A percentile compares a stretch with the other conserved stretches of the same genome.
These are phyloP conservation scores for Ogataea ramenticola DNA, from an alignment of 805 yeast species.

Conservation along the genomic window DNA sequence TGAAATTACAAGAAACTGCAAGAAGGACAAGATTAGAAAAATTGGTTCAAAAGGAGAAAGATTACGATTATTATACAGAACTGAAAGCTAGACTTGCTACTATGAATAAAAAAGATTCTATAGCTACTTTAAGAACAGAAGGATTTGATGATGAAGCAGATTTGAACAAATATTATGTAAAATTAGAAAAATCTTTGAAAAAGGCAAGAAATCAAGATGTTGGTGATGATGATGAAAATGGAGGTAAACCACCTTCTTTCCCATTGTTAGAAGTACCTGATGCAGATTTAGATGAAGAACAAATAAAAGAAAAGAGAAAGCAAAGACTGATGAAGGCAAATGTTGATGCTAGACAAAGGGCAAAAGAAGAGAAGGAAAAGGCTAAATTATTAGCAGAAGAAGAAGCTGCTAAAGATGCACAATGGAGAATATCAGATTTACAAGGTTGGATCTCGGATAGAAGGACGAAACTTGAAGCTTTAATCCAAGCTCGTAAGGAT, in stretches of 20 bases:
- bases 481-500: conserved; percentile 61
- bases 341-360: conserved; percentile 79
- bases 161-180: conserved; percentile 55
- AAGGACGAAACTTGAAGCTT: conserved; percentile 47
- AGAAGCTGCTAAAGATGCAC: conserved; percentile 56
- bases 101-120: conserved; percentile 45
- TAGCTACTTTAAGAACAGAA: conserved; percentile 53
- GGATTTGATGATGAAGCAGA: conserved; percentile 75
- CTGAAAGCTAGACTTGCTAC: conserved; percentile 45
- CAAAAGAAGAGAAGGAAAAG: conserved; percentile 67
- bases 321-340: conserved; percentile 81
- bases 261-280: conserved; percentile 82
- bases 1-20: conserved; percentile 88
- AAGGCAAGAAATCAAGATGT: conserved; percentile 58
- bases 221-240: conserved; percentile 43
- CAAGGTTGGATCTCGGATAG: conserved; percentile 75
- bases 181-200: conserved; percentile 62
- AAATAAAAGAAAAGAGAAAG: conserved; percentile 77
- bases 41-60: conserved; percentile 72
- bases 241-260: conserved; percentile 44
- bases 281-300: conserved; percentile 70
- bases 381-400: conserved; percentile 56
- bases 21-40: conserved; percentile 77
- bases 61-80: conserved; percentile 60
- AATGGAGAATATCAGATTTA: conserved; percentile 72